phyloP scores from a whole-genome alignment of 78 protist genomes.

The Cavenderia fasciculata region DNA sequence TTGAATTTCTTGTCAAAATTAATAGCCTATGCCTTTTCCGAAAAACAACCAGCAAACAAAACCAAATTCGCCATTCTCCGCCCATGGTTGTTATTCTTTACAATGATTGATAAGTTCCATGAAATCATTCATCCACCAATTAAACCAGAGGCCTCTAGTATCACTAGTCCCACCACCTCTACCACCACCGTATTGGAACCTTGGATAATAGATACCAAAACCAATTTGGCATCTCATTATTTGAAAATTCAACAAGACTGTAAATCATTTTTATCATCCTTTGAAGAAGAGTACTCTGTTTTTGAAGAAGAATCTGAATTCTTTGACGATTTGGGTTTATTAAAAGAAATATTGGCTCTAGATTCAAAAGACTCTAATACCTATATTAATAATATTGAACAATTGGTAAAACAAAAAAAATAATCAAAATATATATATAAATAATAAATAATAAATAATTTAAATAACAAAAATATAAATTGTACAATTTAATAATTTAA shows the following conservation, averaged over 20 bases:
- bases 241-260: constrained; percentile 22
- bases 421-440: neutral
- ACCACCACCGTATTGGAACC: neutral
- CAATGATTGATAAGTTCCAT: constrained; percentile 18
- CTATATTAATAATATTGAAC: neutral
- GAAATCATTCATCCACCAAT: neutral
- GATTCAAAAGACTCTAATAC: constrained; percentile 20
- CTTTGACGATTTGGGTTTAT: constrained; percentile 33
- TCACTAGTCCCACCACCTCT: neutral
- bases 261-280: constrained; percentile 11
- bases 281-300: constrained; percentile 17
- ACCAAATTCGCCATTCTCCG: neutral
- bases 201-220: constrained; percentile 20
- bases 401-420: neutral
- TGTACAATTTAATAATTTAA: too few species aligned
- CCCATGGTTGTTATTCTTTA: constrained; percentile 46
- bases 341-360: constrained; percentile 14
- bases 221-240: neutral
- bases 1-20: constrained; percentile 22
- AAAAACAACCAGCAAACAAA: neutral
- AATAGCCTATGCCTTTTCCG: constrained; percentile 19
- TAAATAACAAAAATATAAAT: too few species aligned
- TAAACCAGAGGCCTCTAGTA: too few species aligned
- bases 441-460: neutral
- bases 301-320: constrained; percentile 38